Base-by-base conservation (phyloP, 495 filamentous ascomycete species). In the Lophiotrema nucula region DNA sequence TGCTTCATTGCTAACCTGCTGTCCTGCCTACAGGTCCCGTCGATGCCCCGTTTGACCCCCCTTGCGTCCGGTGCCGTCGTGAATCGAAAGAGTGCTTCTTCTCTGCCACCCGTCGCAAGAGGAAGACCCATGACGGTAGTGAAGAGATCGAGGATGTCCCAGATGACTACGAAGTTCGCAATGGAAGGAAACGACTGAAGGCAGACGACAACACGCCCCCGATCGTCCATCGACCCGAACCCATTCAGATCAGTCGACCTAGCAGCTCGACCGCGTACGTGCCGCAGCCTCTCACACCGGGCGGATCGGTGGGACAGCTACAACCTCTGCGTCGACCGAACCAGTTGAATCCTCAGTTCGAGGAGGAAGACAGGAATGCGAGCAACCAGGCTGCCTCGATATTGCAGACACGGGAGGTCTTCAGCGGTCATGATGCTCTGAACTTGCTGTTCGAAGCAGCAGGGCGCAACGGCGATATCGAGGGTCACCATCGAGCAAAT, bases 51-150 rank as follows among this genome's bases (percentile, higher is more conserved):
- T 85, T 91, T 69, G 88, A 92, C 59, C 93, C 93, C 38, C 95
- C 95, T 1, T 98, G 93, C 67, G 88, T 92, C 56, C 83, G 93
- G 69, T 98, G 93, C 72, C 85, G 90, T 22, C 84, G 93, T 56
- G 93, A 98, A 75, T 79, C 84, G 74, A 96, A 96, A 73, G 86
- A 95, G 63, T 98, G 93, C 77, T 92, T 85, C 78, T 97, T 98
- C 77, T 95, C 91, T 59, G 88, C 90, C n/a, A 97, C 92, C 35
- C 80, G 92, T 42, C 82, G 93, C 62, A 97, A 97, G 83, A 81
- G 89, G 65, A 95, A 95, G 76, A 26, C 25, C n/a, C 87, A 90
- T 54, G 84, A 80, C 23, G 68, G 69, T 26, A 83, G 86, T 2
- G 70, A 67, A 4, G 37, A 67, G 3, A 67, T 71, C 11, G 69